Conservation (phyloP, 176 grass and related monocot species). For the Chloris gayana region DNA sequence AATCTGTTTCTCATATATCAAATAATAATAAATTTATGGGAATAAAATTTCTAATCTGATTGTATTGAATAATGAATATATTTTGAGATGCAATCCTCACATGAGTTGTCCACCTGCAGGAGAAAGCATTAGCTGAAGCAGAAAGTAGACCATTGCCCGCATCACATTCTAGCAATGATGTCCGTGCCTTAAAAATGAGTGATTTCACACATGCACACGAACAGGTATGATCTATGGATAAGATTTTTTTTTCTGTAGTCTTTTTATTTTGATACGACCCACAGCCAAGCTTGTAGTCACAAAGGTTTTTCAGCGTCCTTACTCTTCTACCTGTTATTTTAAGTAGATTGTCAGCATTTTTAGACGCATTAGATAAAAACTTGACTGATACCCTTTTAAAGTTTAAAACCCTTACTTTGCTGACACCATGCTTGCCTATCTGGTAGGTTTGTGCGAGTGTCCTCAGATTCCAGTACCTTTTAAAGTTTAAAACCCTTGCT, state of each 20-base stretch:
- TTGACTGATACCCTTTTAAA: neutral
- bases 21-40: slow-evolving; percentile 6
- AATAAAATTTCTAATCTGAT: neutral
- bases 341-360: neutral
- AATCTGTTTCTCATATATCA: neutral
- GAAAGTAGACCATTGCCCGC: slow-evolving; percentile 64
- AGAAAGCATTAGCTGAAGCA: slow-evolving; percentile 70
- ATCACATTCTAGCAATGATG: slow-evolving; percentile 58
- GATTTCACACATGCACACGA: slow-evolving; percentile 92
- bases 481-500: neutral
- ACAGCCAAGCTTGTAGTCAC: neutral
- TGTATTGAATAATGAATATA: slow-evolving; percentile 17
- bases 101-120: slow-evolving; percentile 52
- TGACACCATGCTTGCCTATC: slow-evolving; percentile 22
- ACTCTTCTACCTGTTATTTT: neutral
- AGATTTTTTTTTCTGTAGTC: neutral
- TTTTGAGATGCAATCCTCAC: slow-evolving; percentile 22
- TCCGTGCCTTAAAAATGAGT: slow-evolving; percentile 66
- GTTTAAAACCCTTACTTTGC: neutral
- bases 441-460: slow-evolving; percentile 92
- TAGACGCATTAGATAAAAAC: neutral
- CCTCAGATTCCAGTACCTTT: slow-evolving; percentile 60
- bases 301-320: neutral
- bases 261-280: neutral
- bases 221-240: slow-evolving; percentile 54